Base-by-base conservation (phyloP, 257 asterid genomes). In the Rubia yunnanensis region DNA sequence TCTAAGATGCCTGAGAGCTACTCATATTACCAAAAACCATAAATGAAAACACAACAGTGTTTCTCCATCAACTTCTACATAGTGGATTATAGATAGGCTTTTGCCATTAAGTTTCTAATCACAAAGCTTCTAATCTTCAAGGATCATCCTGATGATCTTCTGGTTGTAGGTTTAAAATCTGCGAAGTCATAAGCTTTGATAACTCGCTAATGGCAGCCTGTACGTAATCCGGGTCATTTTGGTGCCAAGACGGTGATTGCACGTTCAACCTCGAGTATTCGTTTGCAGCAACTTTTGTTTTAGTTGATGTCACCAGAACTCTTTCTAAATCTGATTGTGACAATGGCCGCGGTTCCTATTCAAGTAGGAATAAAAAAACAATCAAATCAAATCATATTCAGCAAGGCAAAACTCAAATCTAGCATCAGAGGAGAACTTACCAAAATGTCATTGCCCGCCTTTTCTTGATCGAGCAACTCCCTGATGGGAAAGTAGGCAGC, bases 401-500 rank as follows among this genome's bases (percentile, higher is more conserved):
- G 4, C 4, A 20, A 3, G 4, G 52, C 17, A 14, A 17, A 44
- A 44, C n/a, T 49, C 56, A 17, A 7, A 0, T 17, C 56, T 49
- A 49, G 26, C n/a, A 54, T 23, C 55, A n/a, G n/a, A n/a, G 67
- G 1, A 23, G 58, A 52, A 84, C 86, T 65, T 38, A 92, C 99
- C 84, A 61, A 38, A 35, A 79, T 61, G 44, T 69, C 46, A 35
- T 72, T 85, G 68, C 96, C 99, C 31, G 69, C 70, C 74, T 75
- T 88, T 76, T 94, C 99, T 44, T 83, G 88, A 71, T 81, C 63
- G 17, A 94, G 95, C 59, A 94, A 59, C 27, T 94, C 91, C 72
- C 97, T 80, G 65, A 90, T 78, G 57, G 99, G 92, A 58, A 78
- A 86, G 81, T 94, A 94, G 62, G 95, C 97, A 28, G 97, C 97